Evolutionary conservation across 768 basidiomycete genomes (phyloP), one percentile per base, ranked within the genome.

Genomic region (Megacollybia marginata): DNA sequence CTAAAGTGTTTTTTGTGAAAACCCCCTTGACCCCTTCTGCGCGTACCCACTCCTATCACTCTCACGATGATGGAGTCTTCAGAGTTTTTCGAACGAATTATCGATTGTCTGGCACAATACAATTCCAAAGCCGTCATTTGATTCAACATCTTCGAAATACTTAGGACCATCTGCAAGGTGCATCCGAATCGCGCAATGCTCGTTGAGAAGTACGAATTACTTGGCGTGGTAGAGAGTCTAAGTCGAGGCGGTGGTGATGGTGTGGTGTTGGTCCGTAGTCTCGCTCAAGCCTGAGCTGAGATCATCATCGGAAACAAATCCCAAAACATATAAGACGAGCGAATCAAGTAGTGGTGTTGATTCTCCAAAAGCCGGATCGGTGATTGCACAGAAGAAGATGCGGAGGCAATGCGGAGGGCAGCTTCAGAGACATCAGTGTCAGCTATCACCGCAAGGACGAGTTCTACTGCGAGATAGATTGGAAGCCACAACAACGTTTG

Each of bases 1-100:
- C 90, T 23, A 93, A 94, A 66, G 84, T 89, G 88, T 88, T 60
- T 86, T 85, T 1, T 93, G 96, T 59, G 95, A 98, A 63, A 91
- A 88, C 59, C 68, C 98, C 19, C 80, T 97, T 7, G 91, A 94
- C 47, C 90, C 92, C 1, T 87, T 93, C 68, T 85, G 47, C 87
- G 93, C 10, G 65, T 91, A 8, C 97, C 94, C 0, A 75, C 77
- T 1, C 63, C 72, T 1, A 64, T 97, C 34, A 84, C 89, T 1
- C 79, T 90, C 20, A 80, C 81, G 13, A 77, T 98, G 42, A 80
- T 92, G 33, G 84, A 83, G 53, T 78, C 77, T 2, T 69, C 91
- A 4, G 73, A 83, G 20, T 92, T 99, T 69, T 89, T 95, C 77
- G 81, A 81, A 55, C 85, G 92, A 9, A 79, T 96, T 52, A 79